Base-by-base conservation (phyloP, 1,139 yeast species). In the Geotrichum siamense region DNA sequence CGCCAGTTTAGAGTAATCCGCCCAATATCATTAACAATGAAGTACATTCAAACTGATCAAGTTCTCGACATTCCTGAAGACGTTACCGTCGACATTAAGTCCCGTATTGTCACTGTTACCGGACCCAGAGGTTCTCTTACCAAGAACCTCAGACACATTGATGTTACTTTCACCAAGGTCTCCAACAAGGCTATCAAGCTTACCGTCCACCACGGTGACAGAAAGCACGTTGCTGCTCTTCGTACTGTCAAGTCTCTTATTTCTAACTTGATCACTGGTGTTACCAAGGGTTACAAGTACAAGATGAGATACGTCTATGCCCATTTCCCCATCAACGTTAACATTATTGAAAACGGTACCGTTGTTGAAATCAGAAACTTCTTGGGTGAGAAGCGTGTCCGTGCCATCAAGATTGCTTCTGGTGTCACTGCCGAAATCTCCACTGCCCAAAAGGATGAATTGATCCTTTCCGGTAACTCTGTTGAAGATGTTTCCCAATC, bases 251-350 rank as follows among this genome's bases (percentile, higher is more conserved):
- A 87, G 77, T 85, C 97, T 60, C 76, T 91, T 68, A 77, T 91
- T 64, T 70, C 86, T 68, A 91, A 93, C 86, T 73, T 91, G 80
- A 74, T 91, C 75, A 85, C 85, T 59, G 98, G 99, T 83, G 98
- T 91, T 68, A 91, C 98, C 71, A 82, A 82, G 78, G 97, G 98
- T 72, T 91, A 76, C 94, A 81, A 83, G 76, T 91, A 91, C 94
- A 91, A 91, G 87, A 82, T 91, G 96, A 86, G 97, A 79, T 89
- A 87, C 72, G 98, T 91, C 60, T 93, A 91, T 70, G 99, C 98
- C 82, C 98, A 93, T 85, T 91, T 91, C 95, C 99, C 98, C 71
- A 93, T 93, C 75, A 91, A 93, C 74, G 96, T 91, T 62, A 91
- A 89, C 79, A 82, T 85, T 61, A 72, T 76, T 62, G 84, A 86